phyloP scores from a whole-genome alignment of 805 yeast species.

The Saccharomycopsis fermentans region DNA sequence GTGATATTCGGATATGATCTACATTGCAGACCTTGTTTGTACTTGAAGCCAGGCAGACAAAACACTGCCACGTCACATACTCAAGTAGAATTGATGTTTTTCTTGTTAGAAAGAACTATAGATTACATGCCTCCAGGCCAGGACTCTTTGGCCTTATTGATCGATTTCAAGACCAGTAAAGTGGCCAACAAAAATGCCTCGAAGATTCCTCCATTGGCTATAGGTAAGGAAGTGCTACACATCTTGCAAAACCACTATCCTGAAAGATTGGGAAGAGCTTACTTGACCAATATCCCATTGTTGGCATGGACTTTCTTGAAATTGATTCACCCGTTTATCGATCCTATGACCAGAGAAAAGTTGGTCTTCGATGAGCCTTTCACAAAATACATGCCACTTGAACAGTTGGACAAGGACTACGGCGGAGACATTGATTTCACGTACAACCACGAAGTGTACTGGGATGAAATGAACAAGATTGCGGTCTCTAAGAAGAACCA shows the following conservation, averaged over 20 bases:
- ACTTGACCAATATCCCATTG: slow-evolving; percentile 88
- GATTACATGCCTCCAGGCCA: slow-evolving; percentile 96
- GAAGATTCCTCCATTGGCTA: slow-evolving; percentile 79
- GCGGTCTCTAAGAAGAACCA: slow-evolving; percentile 48
- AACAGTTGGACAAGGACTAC: slow-evolving; percentile 73
- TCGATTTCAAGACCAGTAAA: slow-evolving; percentile 75
- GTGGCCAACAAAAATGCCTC: slow-evolving; percentile 46
- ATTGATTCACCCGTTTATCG: slow-evolving; percentile 90
- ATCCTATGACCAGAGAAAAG: slow-evolving; percentile 90
- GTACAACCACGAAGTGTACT: slow-evolving; percentile 70
- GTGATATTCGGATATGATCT: slow-evolving; percentile 85
- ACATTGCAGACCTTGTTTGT: slow-evolving; percentile 83
- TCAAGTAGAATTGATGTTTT: slow-evolving; percentile 95
- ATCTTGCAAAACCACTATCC: slow-evolving; percentile 97
- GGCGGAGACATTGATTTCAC: slow-evolving; percentile 82
- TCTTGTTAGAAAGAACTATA: slow-evolving; percentile 82
- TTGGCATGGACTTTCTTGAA: slow-evolving; percentile 87
- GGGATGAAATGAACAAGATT: slow-evolving; percentile 59
- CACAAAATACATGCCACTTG: slow-evolving; percentile 66
- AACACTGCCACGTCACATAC: slow-evolving; percentile 83
- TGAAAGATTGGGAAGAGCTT: slow-evolving; percentile 88
- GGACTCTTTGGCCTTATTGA: slow-evolving; percentile 81
- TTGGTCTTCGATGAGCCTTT: slow-evolving; percentile 87
- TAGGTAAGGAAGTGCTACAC: slow-evolving; percentile 84
- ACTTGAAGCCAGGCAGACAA: slow-evolving; percentile 89